A percentile compares a stretch with the other conserved stretches of the same genome.
Conservation (phyloP, 2,329 filamentous ascomycete genomes). For the Cladosporium oxysporum region DNA sequence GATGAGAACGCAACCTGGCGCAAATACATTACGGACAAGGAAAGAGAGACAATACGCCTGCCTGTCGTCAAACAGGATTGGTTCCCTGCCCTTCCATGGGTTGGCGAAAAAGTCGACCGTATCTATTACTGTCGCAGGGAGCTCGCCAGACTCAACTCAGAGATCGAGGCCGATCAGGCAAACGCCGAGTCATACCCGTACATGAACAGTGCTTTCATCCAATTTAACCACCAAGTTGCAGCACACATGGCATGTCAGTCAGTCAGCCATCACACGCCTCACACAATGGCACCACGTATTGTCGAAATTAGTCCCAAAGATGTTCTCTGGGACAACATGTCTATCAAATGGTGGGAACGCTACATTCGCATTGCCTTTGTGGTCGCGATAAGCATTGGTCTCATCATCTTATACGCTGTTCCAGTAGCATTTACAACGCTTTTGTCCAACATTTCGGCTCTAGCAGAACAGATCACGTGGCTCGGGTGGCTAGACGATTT, state of each 20-base stretch:
- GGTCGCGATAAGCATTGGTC: conserved; percentile 64
- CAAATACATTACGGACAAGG: conserved; percentile 75
- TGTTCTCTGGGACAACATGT: conserved; percentile 97
- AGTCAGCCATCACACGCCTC: conserved; percentile 84
- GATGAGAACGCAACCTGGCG: conserved; percentile 73
- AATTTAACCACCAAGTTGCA: conserved; percentile 96
- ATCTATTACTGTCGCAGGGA: conserved; percentile 90
- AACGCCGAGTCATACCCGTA: conserved; percentile 82
- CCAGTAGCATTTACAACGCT: conserved; percentile 86
- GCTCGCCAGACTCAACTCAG: conserved; percentile 81
- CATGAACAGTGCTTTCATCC: conserved; percentile 96
- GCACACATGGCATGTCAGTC: conserved; percentile 98
- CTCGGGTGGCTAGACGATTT: conserved; percentile 67
- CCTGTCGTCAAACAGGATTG: conserved; percentile 63
- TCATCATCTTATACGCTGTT: conserved; percentile 87
- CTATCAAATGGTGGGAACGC: conserved; percentile 88
- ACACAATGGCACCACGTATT: conserved; percentile 86
- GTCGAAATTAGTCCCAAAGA: conserved; percentile 94
- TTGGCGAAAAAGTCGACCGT: conserved; percentile 90
- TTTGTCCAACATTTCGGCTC: conserved; percentile 71
- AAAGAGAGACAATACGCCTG: conserved; percentile 82
- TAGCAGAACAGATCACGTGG: conserved; percentile 68
- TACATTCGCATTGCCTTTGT: conserved; percentile 73
- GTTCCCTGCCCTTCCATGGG: conserved; percentile 74
- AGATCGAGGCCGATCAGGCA: conserved; percentile 88